These are phyloP conservation scores for Sindora glabra DNA, from an alignment of 306 rosid genomes.

Conservation along the genomic window DNA sequence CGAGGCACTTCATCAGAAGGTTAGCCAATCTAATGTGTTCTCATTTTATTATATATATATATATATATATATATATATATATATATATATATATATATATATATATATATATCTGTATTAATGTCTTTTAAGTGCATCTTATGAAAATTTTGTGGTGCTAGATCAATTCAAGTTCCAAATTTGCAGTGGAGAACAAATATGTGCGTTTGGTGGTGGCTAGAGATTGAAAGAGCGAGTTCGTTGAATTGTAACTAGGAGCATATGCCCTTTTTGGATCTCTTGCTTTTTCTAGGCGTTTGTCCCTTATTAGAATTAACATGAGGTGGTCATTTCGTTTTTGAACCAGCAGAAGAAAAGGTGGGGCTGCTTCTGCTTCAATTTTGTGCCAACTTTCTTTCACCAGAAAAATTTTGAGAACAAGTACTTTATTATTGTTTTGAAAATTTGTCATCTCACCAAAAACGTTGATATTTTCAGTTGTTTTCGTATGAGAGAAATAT, in stretches of 20 bases:
- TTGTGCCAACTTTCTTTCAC: not conserved
- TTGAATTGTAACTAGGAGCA: constrained; percentile 15
- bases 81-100: too few species aligned
- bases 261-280: constrained; percentile 12
- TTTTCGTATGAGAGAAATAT: too few species aligned
- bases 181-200: constrained; percentile 52
- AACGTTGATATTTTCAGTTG: not conserved
- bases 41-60: not conserved
- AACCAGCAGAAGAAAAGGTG: not conserved
- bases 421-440: not conserved
- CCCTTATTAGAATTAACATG: constrained; percentile 2
- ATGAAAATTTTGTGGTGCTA: constrained; percentile 22
- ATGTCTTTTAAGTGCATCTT: not conserved
- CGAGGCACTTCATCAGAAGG: constrained; percentile 59
- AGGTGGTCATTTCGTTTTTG: not conserved
- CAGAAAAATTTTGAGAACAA: not conserved
- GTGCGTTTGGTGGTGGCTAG: constrained; percentile 51
- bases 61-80: too few species aligned
- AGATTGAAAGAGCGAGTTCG: constrained; percentile 25
- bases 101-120: not conserved
- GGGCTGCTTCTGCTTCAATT: not conserved
- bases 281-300: constrained; percentile 9
- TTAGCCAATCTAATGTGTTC: constrained; percentile 13
- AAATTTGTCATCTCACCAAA: not conserved
- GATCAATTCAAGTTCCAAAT: constrained; percentile 82